Conservation (phyloP, 2,329 filamentous ascomycete genomes). For the Ilyonectria sp. region DNA sequence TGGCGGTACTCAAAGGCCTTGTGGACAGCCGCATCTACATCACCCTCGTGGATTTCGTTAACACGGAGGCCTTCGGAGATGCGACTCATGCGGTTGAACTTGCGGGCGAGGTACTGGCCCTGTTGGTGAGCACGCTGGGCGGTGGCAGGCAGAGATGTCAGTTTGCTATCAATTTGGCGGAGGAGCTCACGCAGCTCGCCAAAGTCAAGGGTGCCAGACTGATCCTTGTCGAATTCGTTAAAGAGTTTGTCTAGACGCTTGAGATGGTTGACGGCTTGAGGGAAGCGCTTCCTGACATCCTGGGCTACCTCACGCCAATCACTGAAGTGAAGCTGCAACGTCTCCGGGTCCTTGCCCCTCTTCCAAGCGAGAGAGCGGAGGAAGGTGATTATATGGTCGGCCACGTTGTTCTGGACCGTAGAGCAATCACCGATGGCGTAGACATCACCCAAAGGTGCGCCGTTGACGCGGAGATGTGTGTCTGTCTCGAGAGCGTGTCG, state of each 20-base stretch:
- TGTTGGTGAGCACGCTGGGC: conserved; percentile 98
- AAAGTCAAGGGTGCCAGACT: conserved; percentile 94
- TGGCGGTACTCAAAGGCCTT: conserved; percentile 96
- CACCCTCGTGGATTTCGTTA: conserved; percentile 89
- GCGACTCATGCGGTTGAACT: conserved; percentile 92
- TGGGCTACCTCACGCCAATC: conserved; percentile 91
- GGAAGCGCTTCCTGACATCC: conserved; percentile 89
- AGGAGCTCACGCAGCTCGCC: conserved; percentile 91
- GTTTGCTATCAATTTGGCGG: conserved; percentile 92
- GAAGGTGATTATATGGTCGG: conserved; percentile 91
- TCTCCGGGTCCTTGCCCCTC: conserved; percentile 89
- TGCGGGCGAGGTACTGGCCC: conserved; percentile 90
- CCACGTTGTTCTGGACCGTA: conserved; percentile 97
- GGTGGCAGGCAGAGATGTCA: conserved; percentile 94
- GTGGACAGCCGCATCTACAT: conserved; percentile 92
- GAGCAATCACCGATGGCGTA: conserved; percentile 97
- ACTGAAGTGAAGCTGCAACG: conserved; percentile 85
- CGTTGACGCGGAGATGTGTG: conserved; percentile 89
- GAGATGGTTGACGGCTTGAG: conserved; percentile 89
- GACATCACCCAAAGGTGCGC: conserved; percentile 91
- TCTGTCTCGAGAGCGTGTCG: conserved; percentile 94
- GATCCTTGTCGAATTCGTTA: conserved; percentile 91
- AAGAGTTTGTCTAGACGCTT: conserved; percentile 93
- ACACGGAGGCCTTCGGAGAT: conserved; percentile 80
- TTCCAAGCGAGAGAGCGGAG: conserved; percentile 92